Evolutionary conservation across 164 flowering plant species (phyloP).

Genomic region (Umbilicus rupestris): DNA sequence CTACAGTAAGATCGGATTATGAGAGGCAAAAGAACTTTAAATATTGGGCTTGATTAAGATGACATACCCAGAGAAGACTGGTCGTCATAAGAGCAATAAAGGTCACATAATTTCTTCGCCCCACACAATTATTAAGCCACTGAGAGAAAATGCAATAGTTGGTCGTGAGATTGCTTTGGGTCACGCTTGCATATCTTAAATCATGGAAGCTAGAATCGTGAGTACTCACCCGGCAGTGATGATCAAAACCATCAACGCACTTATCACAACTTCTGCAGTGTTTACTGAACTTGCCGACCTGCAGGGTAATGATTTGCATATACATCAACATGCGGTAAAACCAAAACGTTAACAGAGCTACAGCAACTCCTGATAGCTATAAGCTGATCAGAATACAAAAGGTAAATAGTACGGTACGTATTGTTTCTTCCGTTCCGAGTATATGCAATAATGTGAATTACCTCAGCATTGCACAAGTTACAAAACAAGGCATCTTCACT

Average conservation of each 20-base stretch:
- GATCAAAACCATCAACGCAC: slow-evolving; percentile 98
- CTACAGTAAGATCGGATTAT: not conserved
- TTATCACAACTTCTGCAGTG: slow-evolving; percentile 98
- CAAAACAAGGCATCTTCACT: slow-evolving; percentile 85
- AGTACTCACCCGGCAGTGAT: slow-evolving; percentile 78
- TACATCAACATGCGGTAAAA: not conserved
- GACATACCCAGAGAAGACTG: slow-evolving; percentile 87
- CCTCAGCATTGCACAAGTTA: slow-evolving; percentile 97
- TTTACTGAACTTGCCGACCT: slow-evolving; percentile 92
- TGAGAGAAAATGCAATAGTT: slow-evolving; percentile 17
- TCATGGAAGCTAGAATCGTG: not conserved
- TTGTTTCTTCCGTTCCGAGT: no score
- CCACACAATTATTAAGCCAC: slow-evolving; percentile 99
- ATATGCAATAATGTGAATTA: slow-evolving; percentile 14
- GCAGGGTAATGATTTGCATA: slow-evolving; percentile 9
- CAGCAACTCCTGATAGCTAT: not conserved
- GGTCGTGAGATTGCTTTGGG: not conserved
- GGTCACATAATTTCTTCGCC: slow-evolving; percentile 73
- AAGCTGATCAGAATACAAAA: no score
- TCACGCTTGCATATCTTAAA: not conserved
- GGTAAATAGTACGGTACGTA: no score
- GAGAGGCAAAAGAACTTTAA: not conserved
- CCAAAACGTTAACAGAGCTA: not conserved
- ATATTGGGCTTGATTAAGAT: not conserved
- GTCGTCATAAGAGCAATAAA: slow-evolving; percentile 83